Conservation (phyloP, 2,329 filamentous ascomycete species). For the Colletotrichum orbiculare region DNA sequence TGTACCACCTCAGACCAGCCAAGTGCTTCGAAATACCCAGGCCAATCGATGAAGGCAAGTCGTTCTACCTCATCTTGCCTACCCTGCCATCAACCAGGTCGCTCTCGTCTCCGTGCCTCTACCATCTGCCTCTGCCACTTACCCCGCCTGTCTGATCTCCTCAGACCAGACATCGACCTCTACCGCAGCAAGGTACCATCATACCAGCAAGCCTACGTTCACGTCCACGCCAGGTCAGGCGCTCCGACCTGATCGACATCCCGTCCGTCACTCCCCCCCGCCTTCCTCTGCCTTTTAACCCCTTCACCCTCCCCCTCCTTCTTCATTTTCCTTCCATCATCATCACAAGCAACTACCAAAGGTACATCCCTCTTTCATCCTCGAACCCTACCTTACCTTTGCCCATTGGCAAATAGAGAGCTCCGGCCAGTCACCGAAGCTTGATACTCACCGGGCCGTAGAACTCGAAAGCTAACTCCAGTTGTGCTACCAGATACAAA, state of each 20-base stretch:
- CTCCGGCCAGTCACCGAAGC: conserved; percentile 8
- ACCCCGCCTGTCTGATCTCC: conserved; percentile 9
- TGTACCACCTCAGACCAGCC: no score
- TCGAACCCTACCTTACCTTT: background rate
- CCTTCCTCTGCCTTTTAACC: conserved; percentile 29
- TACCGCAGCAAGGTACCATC: no score
- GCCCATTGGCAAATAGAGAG: conserved; percentile 9
- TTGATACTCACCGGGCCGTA: conserved; percentile 3
- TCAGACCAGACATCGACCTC: conserved; percentile 6
- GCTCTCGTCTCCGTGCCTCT: no score
- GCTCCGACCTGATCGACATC: conserved; percentile 27
- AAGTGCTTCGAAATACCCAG: no score
- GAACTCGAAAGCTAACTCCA: conserved; percentile 15
- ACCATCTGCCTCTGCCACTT: background rate
- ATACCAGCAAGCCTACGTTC: background rate
- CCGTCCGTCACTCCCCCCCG: conserved; percentile 11
- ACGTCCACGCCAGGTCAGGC: conserved; percentile 22
- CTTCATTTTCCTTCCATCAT: conserved; percentile 12
- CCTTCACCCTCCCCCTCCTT: conserved; percentile 29
- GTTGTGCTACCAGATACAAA: conserved; percentile 1
- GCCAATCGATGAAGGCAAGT: no score
- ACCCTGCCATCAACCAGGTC: no score
- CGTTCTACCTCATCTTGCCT: no score
- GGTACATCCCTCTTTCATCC: conserved; percentile 12
- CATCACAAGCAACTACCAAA: conserved; percentile 24